A percentile compares a stretch with the other conserved stretches of the same genome.
Conservation (phyloP, 2,329 filamentous ascomycete species). For the Sphaceloma murrayae region DNA sequence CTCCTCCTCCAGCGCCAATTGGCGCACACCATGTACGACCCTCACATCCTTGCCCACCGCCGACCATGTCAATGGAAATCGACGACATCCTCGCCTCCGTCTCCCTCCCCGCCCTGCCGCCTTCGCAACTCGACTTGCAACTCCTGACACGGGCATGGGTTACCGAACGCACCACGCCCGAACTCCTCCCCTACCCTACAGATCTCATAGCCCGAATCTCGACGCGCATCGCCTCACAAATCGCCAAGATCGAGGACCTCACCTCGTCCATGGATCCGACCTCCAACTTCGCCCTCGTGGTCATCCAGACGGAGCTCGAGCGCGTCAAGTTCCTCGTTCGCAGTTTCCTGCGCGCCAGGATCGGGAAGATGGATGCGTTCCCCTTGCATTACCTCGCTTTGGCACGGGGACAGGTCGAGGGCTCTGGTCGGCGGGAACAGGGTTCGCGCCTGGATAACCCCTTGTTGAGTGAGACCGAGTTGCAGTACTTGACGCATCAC, state of each 20-base stretch:
- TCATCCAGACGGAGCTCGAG: conserved; percentile 93
- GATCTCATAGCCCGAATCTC: conserved; percentile 75
- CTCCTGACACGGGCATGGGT: conserved; percentile 86
- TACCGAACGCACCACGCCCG: conserved; percentile 79
- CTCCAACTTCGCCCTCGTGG: conserved; percentile 84
- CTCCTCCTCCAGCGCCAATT: too few relatives aligned
- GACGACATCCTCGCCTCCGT: conserved; percentile 46
- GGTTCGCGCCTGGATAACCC: neutral
- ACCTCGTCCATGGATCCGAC: conserved; percentile 80
- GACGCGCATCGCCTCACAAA: conserved; percentile 41
- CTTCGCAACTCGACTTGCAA: conserved; percentile 67
- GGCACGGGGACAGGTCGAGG: conserved; percentile 15
- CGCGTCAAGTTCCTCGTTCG: conserved; percentile 86
- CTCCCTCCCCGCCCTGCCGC: conserved; percentile 39
- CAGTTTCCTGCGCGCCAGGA: conserved; percentile 70
- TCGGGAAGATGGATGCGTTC: conserved; percentile 61
- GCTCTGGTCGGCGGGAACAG: neutral
- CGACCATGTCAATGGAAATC: conserved; percentile 34
- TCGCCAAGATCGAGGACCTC: conserved; percentile 46
- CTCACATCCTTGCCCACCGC: neutral
- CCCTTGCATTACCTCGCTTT: conserved; percentile 25
- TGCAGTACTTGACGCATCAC: conserved; percentile 73
- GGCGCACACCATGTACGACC: too few relatives aligned
- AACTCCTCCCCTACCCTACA: conserved; percentile 71
- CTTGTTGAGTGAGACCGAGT: conserved; percentile 55